Evolutionary conservation across 164 flowering plant genomes (phyloP).

Genomic region (Chimonanthus praecox): DNA sequence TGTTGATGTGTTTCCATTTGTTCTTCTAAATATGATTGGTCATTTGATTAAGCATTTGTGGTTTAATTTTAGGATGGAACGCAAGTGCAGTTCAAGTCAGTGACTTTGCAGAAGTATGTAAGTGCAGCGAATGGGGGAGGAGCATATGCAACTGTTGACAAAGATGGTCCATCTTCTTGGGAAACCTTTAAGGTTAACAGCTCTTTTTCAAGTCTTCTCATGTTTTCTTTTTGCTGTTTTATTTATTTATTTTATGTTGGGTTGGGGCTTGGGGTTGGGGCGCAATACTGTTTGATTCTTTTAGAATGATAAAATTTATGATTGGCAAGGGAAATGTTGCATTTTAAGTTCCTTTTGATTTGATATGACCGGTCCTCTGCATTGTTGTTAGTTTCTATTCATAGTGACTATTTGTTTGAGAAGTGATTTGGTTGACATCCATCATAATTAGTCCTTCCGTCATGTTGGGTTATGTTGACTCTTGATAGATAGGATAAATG

Average conservation of each 20-base stretch:
- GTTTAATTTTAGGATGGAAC: constrained; percentile 66
- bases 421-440: not conserved
- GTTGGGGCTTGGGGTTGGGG: too few relatives aligned
- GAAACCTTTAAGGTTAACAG: constrained; percentile 68
- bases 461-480: too few relatives aligned
- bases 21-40: not conserved
- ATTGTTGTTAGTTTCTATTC: not conserved
- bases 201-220: not conserved
- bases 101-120: constrained; percentile 54
- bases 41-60: not conserved
- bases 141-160: constrained; percentile 40
- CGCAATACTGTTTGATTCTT: too few relatives aligned
- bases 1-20: not conserved
- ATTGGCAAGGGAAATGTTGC: not conserved
- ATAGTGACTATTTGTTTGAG: not conserved
- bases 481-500: too few relatives aligned
- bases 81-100: constrained; percentile 62
- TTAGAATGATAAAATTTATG: not conserved
- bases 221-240: not conserved
- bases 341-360: too few relatives aligned
- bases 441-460: not conserved
- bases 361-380: not conserved
- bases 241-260: too few relatives aligned
- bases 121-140: constrained; percentile 79
- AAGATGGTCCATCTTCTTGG: constrained; percentile 66